phyloP scores from a whole-genome alignment of 176 grass and related monocot genomes.

The Tillandsia fasciculata region DNA sequence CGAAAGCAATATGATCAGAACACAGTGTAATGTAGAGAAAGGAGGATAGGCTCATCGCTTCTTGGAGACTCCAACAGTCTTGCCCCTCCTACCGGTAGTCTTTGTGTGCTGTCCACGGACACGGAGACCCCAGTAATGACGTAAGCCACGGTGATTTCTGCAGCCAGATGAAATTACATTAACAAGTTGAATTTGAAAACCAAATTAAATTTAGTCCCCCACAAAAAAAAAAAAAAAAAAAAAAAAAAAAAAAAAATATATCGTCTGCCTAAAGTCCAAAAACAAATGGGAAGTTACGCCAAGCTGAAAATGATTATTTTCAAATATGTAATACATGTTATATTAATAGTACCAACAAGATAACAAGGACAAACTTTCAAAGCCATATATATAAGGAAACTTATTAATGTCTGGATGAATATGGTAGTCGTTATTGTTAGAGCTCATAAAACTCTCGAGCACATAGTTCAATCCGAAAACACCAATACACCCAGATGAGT shows the following conservation, averaged over 20 bases:
- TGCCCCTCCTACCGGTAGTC: constrained; percentile 89
- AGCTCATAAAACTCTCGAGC: background rate
- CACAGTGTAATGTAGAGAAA: background rate
- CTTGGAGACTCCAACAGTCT: constrained; percentile 98
- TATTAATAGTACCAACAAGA: background rate
- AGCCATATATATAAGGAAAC: background rate
- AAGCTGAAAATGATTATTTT: background rate
- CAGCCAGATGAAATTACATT: background rate
- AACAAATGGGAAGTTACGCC: too few relatives aligned
- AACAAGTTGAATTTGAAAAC: too few relatives aligned
- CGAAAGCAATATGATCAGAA: background rate
- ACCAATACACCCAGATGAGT: background rate
- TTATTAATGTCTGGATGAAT: background rate
- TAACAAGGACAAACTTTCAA: background rate
- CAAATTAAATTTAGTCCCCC: too few relatives aligned
- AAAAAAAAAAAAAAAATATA: too few relatives aligned
- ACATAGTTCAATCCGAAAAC: background rate
- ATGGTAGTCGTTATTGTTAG: background rate
- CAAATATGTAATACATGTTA: background rate
- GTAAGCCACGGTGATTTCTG: constrained; percentile 93
- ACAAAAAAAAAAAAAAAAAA: too few relatives aligned
- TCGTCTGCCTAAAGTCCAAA: too few relatives aligned
- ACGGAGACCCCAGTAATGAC: constrained; percentile 93
- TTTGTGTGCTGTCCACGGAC: constrained; percentile 96
- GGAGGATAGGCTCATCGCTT: constrained; percentile 46